Evolutionary conservation across 768 basidiomycete species (phyloP), one percentile per base, ranked within the genome.

Genomic region (Xerocomellus intermedius): DNA sequence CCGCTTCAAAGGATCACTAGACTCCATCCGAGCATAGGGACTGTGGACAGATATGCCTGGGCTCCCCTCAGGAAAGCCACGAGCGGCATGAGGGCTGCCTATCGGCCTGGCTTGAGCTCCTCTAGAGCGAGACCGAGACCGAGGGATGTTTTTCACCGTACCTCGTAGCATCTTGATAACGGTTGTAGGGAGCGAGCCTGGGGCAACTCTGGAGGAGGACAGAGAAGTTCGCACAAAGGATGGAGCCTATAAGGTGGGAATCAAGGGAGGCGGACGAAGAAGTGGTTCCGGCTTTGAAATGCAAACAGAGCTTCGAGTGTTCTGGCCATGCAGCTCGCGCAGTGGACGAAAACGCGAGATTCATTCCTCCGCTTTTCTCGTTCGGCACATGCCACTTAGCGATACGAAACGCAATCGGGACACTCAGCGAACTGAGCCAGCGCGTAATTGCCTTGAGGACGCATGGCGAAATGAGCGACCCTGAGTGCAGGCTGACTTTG

Each of bases 381-480:
- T 50, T 60, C 52, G 59, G 62, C 60, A 72, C 69, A 70, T 59
- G 67, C 33, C 33, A 30, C 62, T 53, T 59, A 48, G 57, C 26
- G 63, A 72, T 68, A 72, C 69, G 69, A 64, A 59, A 72, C 57
- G 64, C 54, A 55, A 64, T 69, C 67, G 70, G 62, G 59, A 46
- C 54, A 72, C 69, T 61, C 70, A 70, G 70, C 69, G 71, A 70
- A 69, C 55, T 66, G 69, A 69, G 35, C 68, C 69, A 70, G 69
- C 67, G 70, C 69, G 63, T 72, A 72, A 60, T 61, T 64, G 71
- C 69, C 69, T 72, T 63, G 71, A 67, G 69, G 69, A 57, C 35
- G 59, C 61, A 60, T 67, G 63, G 64, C 61, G 57, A 72, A 30
- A 57, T 54, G 57, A 42, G 35, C 55, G 64, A 70, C 69, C 69